Conservation (phyloP, 2,329 filamentous ascomycete species). For the Lachnellula cervina region DNA sequence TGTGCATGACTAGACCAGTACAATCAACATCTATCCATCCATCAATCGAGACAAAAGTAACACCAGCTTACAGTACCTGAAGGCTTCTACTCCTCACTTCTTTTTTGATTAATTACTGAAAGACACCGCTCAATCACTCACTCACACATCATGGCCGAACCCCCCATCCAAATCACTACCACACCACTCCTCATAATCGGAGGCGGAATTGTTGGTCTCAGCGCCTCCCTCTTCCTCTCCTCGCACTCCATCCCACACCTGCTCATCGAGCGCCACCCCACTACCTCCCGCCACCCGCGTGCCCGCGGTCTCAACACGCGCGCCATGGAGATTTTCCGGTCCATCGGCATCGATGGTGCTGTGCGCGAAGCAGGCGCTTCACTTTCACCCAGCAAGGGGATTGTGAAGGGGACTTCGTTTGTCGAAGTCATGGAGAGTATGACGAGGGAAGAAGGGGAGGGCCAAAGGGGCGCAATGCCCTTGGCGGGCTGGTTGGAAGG, state of each 20-base stretch:
- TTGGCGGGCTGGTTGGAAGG: conserved; percentile 20
- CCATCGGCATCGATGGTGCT: conserved; percentile 26
- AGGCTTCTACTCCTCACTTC: no score
- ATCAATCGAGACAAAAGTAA: no score
- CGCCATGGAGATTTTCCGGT: conserved; percentile 36
- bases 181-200: conserved; percentile 35
- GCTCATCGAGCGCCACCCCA: conserved; percentile 35
- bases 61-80: no score
- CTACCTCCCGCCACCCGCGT: conserved; percentile 35
- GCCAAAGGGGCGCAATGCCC: conserved; percentile 10
- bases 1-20: no score
- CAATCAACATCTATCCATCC: no score
- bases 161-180: background rate
- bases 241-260: conserved; percentile 30
- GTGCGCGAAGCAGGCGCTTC: conserved; percentile 18
- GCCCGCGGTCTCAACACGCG: conserved; percentile 35
- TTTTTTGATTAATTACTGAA: no score
- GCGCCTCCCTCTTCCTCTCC: conserved; percentile 35
- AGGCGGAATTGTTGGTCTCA: conserved; percentile 37
- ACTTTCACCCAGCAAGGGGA: conserved; percentile 20
- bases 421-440: conserved; percentile 17
- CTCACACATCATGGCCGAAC: background rate
- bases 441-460: conserved; percentile 14
- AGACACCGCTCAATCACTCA: no score
- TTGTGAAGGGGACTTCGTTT: conserved; percentile 14